A percentile compares a stretch with the other conserved stretches of the same genome.
These are phyloP conservation scores for Ceratobasidium sp. DNA, from an alignment of 1,284 basidiomycete genomes.

Conservation along the genomic window DNA sequence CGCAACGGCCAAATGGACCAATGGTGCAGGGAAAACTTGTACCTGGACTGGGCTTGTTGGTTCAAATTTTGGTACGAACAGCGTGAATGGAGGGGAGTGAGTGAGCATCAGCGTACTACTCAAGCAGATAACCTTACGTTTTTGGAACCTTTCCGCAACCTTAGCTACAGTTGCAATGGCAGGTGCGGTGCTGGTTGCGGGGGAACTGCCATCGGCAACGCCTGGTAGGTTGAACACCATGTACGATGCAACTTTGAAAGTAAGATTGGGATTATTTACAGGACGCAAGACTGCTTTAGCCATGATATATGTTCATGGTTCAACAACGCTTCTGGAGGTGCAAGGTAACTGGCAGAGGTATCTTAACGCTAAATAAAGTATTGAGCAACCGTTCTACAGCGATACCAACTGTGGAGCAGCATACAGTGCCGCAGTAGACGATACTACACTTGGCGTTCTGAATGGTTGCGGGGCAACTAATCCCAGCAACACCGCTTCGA, in stretches of 20 bases:
- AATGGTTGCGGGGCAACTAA: conserved; percentile 28
- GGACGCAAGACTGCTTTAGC: conserved; percentile 27
- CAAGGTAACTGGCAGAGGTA: not conserved
- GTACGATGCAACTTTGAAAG: not conserved
- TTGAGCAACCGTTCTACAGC: not conserved
- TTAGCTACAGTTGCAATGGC: conserved; percentile 31
- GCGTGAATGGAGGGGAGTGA: conserved; percentile 21
- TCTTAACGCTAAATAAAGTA: not conserved
- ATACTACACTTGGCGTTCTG: conserved; percentile 13
- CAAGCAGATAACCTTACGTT: not conserved
- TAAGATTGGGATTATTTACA: not conserved
- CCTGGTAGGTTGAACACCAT: conserved; percentile 13
- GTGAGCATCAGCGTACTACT: not conserved
- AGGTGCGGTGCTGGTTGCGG: conserved; percentile 20
- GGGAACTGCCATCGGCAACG: conserved; percentile 15
- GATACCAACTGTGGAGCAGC: conserved; percentile 14
- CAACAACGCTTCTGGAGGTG: conserved; percentile 17
- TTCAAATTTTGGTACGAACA: conserved; percentile 14
- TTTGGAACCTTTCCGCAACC: not conserved
- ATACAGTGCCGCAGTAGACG: conserved; percentile 7
- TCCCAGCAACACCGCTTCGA: conserved; percentile 2
- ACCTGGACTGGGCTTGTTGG: conserved; percentile 19
- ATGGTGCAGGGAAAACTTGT: conserved; percentile 4
- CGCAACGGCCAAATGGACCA: conserved; percentile 16
- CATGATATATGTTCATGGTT: conserved; percentile 29